phyloP scores from a whole-genome alignment of 2,329 filamentous ascomycete species.

The Basipetospora chlamydospora region DNA sequence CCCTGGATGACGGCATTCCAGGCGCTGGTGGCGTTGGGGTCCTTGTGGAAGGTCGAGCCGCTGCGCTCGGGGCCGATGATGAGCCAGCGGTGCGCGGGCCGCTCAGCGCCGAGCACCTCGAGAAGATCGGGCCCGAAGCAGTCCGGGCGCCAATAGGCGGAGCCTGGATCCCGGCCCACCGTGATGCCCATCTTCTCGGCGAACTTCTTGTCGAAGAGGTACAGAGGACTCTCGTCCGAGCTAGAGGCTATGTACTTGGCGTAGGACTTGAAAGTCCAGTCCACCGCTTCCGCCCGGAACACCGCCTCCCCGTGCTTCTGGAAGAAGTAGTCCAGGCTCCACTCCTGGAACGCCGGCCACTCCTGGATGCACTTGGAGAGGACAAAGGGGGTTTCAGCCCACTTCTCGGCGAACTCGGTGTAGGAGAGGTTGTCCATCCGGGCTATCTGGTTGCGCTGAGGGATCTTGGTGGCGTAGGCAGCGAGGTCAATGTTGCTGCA shows the following conservation, averaged over 20 bases:
- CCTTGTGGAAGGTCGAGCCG: constrained; percentile 90
- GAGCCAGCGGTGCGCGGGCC: constrained; percentile 83
- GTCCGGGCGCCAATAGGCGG: constrained; percentile 62
- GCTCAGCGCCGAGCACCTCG: constrained; percentile 57
- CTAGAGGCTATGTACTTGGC: constrained; percentile 67
- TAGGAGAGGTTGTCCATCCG: constrained; percentile 54
- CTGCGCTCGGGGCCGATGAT: constrained; percentile 79
- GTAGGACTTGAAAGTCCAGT: constrained; percentile 79
- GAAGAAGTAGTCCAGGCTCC: constrained; percentile 57
- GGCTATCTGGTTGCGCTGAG: constrained; percentile 55
- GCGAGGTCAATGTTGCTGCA: constrained; percentile 63
- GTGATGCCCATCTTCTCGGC: constrained; percentile 69
- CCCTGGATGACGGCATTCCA: constrained; percentile 92
- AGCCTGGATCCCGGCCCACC: constrained; percentile 35
- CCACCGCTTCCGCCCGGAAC: constrained; percentile 85
- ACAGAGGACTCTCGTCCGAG: constrained; percentile 75
- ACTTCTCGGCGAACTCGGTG: constrained; percentile 58
- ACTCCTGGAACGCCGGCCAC: constrained; percentile 66
- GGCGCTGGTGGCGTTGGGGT: constrained; percentile 58
- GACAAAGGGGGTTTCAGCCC: constrained; percentile 75
- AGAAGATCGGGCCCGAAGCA: constrained; percentile 86
- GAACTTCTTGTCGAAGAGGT: constrained; percentile 81
- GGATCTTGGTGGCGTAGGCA: constrained; percentile 58
- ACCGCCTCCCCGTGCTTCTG: constrained; percentile 47
- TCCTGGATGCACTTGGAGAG: constrained; percentile 65